These are phyloP conservation scores for Chaetomiaceae sp. DNA, from an alignment of 2,329 filamentous ascomycete species.

Conservation along the genomic window DNA sequence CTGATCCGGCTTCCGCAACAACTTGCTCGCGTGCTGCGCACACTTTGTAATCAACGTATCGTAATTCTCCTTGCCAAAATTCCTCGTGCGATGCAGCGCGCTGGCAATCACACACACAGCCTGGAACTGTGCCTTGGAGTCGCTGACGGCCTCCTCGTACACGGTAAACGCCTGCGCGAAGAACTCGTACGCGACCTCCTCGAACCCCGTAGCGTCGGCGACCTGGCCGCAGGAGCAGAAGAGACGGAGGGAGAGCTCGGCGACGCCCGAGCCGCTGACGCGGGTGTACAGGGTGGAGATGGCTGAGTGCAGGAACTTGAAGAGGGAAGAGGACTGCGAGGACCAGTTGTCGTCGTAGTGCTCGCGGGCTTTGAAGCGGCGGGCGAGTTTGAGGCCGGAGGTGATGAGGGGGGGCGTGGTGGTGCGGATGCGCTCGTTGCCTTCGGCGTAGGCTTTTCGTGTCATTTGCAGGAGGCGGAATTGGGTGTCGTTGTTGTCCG, in stretches of 20 bases:
- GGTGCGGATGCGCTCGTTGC: conserved; percentile 92
- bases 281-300: conserved; percentile 84
- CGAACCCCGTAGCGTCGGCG: conserved; percentile 84
- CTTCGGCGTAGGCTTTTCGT: conserved; percentile 81
- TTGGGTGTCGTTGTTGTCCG: conserved; percentile 84
- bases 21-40: conserved; percentile 90
- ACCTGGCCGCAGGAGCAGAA: conserved; percentile 92
- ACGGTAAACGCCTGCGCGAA: conserved; percentile 98
- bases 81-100: conserved; percentile 79
- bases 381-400: conserved; percentile 81
- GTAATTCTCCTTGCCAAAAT: conserved; percentile 96
- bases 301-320: conserved; percentile 91
- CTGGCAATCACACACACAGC: conserved; percentile 92
- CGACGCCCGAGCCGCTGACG: conserved; percentile 70
- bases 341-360: conserved; percentile 68
- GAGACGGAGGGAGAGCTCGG: conserved; percentile 81
- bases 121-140: conserved; percentile 96
- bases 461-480: conserved; percentile 88
- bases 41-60: conserved; percentile 98
- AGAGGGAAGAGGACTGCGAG: conserved; percentile 67
- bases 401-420: conserved; percentile 92
- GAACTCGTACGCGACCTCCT: conserved; percentile 96
- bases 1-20: conserved; percentile 96
- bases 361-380: conserved; percentile 83
- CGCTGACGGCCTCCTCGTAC: conserved; percentile 93